Conservation (phyloP, 2,329 filamentous ascomycete genomes). For the Pseudopithomyces maydicus region DNA sequence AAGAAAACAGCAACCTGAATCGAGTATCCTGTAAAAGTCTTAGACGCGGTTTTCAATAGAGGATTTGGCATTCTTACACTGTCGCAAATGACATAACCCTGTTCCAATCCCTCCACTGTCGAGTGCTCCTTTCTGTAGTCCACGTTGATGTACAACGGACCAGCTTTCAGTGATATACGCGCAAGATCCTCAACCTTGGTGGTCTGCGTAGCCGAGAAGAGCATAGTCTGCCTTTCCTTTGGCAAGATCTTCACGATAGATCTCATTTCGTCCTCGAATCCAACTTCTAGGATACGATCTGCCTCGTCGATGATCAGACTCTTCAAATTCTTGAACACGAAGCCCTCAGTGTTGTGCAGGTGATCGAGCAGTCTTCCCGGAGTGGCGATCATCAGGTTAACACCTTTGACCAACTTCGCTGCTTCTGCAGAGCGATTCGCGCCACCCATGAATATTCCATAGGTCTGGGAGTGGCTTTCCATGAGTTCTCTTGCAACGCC, state of each 20-base stretch:
- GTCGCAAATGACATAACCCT: constrained; percentile 94
- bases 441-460: constrained; percentile 94
- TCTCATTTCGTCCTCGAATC: constrained; percentile 98
- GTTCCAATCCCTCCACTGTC: constrained; percentile 91
- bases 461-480: constrained; percentile 91
- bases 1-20: constrained; percentile 91
- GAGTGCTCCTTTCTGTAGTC: constrained; percentile 87
- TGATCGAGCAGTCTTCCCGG: constrained; percentile 93
- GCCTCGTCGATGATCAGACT: constrained; percentile 95
- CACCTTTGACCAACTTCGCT: constrained; percentile 91
- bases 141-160: constrained; percentile 96
- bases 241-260: constrained; percentile 93
- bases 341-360: constrained; percentile 86
- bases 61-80: constrained; percentile 46
- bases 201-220: constrained; percentile 98
- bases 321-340: constrained; percentile 90
- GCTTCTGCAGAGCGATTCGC: constrained; percentile 90
- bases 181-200: constrained; percentile 98
- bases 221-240: constrained; percentile 88
- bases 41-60: not conserved
- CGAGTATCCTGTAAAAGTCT: constrained; percentile 67
- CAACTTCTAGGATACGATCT: constrained; percentile 93
- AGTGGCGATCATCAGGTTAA: constrained; percentile 93
- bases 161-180: constrained; percentile 86
- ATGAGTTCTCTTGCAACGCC: constrained; percentile 92